Percentiles rank a stretch among this genome's conserved stretches.
Evolutionary conservation across 2,329 filamentous ascomycete species (phyloP).

Genomic region (Fusarium xyrophilum): DNA sequence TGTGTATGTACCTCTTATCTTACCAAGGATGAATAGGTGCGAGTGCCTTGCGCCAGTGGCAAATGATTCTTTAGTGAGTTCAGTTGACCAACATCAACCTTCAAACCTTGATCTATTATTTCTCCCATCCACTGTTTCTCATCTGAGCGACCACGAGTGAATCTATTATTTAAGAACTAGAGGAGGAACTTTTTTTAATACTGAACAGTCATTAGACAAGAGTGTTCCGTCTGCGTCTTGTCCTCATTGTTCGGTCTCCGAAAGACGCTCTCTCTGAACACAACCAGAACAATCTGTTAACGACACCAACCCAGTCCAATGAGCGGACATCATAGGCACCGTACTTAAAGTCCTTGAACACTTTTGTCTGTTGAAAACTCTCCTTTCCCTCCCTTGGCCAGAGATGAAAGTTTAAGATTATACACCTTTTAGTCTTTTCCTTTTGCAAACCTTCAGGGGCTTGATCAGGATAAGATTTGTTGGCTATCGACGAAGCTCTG

Average conservation of each 20-base stretch:
- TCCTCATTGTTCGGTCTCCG: neutral
- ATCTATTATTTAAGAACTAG: too few species aligned
- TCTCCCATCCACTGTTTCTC: neutral
- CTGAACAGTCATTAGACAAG: neutral
- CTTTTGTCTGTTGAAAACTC: accelerated
- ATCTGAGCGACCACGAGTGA: neutral
- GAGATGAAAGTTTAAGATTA: neutral
- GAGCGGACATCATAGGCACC: too few species aligned
- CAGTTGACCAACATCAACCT: neutral
- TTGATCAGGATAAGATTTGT: neutral
- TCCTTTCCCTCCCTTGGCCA: accelerated
- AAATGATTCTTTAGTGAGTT: neutral
- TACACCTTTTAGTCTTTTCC: neutral
- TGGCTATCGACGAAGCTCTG: neutral
- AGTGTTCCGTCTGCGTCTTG: neutral
- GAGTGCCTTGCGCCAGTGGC: neutral
- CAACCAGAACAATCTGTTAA: too few species aligned
- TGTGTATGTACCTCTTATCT: neutral
- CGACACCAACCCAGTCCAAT: too few species aligned
- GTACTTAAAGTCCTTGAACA: neutral
- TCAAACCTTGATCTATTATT: neutral
- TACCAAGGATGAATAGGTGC: too few species aligned
- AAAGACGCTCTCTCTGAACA: neutral
- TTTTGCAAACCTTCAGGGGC: neutral
- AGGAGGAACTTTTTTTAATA: too few species aligned